Conservation (phyloP, 179 eudicot genomes). For the Heliamphora pulchella region DNA sequence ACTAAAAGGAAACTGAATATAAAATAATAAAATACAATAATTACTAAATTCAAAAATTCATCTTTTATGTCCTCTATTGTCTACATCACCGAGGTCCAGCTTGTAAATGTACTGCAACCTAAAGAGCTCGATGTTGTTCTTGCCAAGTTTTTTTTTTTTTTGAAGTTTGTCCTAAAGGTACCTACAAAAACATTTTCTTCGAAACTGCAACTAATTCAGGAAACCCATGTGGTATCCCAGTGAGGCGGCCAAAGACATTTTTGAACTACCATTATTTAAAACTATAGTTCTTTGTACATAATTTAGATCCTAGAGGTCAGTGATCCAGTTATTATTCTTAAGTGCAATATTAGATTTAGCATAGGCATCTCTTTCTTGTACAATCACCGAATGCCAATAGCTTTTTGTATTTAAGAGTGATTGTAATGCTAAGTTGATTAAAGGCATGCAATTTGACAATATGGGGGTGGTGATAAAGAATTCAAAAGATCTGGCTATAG, state of each 20-base stretch:
- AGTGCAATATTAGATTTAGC: background rate
- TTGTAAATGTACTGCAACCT: background rate
- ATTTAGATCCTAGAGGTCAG: background rate
- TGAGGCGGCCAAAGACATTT: background rate
- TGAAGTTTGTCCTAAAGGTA: background rate
- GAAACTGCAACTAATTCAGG: background rate
- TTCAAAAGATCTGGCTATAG: background rate
- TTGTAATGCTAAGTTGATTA: background rate
- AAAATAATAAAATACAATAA: background rate
- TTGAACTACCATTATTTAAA: background rate
- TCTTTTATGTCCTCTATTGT: background rate
- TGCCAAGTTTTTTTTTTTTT: background rate
- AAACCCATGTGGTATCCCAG: background rate
- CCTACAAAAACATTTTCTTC: background rate
- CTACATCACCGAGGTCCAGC: background rate
- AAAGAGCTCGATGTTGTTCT: background rate
- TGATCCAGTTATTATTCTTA: too few relatives aligned
- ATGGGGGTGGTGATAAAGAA: background rate
- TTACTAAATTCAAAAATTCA: background rate
- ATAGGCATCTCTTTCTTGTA: background rate
- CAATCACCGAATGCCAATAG: background rate
- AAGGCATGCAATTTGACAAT: conserved; percentile 5
- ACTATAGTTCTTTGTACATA: background rate
- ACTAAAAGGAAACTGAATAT: too few relatives aligned
- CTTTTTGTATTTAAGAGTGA: background rate